A percentile compares a stretch with the other conserved stretches of the same genome.
phyloP scores from a whole-genome alignment of 1,284 basidiomycete species.

The Ceratobasidium sp. region DNA sequence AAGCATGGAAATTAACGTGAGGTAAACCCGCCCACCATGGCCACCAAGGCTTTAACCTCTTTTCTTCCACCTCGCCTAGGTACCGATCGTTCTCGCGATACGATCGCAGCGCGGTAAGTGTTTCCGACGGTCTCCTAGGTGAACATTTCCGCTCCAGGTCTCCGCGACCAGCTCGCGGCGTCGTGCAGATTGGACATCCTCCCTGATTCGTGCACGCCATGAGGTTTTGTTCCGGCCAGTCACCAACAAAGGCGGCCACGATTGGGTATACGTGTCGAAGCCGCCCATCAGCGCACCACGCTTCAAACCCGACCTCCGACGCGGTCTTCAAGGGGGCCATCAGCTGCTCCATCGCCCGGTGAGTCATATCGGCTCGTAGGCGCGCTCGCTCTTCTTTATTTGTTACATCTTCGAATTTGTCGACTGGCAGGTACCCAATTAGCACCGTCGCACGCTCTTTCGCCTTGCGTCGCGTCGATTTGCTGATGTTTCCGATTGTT shows the following conservation, averaged over 20 bases:
- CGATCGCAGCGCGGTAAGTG: no score
- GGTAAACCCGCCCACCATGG: slow-evolving; percentile 46
- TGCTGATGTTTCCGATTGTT: slow-evolving; percentile 12
- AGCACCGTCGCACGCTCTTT: not conserved
- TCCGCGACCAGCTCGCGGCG: no score
- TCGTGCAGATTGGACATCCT: slow-evolving; percentile 13
- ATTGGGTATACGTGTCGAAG: slow-evolving; percentile 43
- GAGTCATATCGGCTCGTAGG: not conserved
- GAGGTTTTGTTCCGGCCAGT: slow-evolving; percentile 14
- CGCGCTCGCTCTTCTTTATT: not conserved
- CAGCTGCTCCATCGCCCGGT: slow-evolving; percentile 47
- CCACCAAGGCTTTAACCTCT: no score
- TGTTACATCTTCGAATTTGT: not conserved
- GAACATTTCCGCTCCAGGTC: no score
- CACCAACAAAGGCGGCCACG: not conserved
- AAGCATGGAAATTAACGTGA: slow-evolving; percentile 52
- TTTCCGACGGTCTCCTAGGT: no score
- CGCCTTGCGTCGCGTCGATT: not conserved
- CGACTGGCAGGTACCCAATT: slow-evolving; percentile 40
- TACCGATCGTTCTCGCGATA: no score
- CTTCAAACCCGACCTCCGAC: not conserved
- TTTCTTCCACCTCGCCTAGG: no score
- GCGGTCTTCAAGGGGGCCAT: slow-evolving; percentile 3
- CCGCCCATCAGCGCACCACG: slow-evolving; percentile 9
- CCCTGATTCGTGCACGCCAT: not conserved